Evolutionary conservation across 139 green algal species (phyloP), one percentile per base, ranked within the genome.

Genomic region (Klebsormidium nitens): DNA sequence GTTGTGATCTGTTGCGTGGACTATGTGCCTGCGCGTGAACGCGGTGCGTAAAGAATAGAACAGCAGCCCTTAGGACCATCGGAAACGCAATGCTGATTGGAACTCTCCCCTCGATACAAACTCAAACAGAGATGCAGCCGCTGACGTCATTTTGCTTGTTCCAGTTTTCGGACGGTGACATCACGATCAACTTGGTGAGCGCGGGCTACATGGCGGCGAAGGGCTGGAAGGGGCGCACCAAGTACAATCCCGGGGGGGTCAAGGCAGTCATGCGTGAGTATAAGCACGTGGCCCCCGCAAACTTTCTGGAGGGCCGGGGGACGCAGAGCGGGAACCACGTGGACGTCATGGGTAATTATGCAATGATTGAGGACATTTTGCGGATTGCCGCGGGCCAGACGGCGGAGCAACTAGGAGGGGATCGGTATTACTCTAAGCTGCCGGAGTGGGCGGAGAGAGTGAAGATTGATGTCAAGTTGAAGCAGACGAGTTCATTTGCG

Each of bases 341-440:
- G 0, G 84, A 89, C 56, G 84, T 90, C 57, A 79, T 92, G 74
- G 79, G 76, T 34, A 88, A 92, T 55, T 78, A 77, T 34, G 80
- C 60, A 0, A 29, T 92, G 8, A 52, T 92, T 50, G 47, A 49
- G n/a, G 84, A 90, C 66, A 67, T 91, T 3, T 35, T 90, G 3
- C 58, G 48, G 4, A 66, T 91, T 3, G 86, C 75, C 26, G 68
- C 79, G n/a, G 82, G 79, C 37, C 34, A 23, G 1, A 38, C 70
- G 6, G 63, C 69, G 0, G 72, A 89, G 69, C 48, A 89, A 44
- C 28, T 79, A n/a, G 70, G 61, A 0, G 46, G 62, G 63, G 81
- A 90, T 36, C n/a, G 71, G 26, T 72, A 86, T 4, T 14, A 59
- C n/a, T 86, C 75, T 5, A 49, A 82, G n/a, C n/a, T n/a, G n/a